phyloP scores from a whole-genome alignment of 2,329 filamentous ascomycete species.

The Incumbomyces lentus region DNA sequence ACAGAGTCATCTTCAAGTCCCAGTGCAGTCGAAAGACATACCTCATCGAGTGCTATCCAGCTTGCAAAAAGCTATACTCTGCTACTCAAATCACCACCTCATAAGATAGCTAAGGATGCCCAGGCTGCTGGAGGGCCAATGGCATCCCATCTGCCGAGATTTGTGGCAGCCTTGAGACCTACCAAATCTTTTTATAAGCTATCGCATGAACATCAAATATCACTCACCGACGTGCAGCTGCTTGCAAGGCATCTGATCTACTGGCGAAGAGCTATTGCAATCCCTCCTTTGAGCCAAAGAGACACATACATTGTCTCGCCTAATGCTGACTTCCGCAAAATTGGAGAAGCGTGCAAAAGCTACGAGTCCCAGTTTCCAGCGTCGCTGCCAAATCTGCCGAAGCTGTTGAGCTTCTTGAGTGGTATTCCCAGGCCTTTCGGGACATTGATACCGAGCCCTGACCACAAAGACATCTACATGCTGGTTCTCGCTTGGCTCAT shows the following conservation, averaged over 20 bases:
- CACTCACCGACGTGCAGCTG: conserved; percentile 69
- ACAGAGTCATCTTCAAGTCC: conserved; percentile 63
- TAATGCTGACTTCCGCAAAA: conserved; percentile 66
- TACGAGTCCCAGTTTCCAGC: conserved; percentile 68
- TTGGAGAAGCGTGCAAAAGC: conserved; percentile 57
- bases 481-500: conserved; percentile 89
- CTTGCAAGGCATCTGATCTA: conserved; percentile 90
- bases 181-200: conserved; percentile 64
- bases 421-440: conserved; percentile 74
- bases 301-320: conserved; percentile 89
- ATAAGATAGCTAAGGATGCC: conserved; percentile 62
- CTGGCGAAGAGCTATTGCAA: conserved; percentile 85
- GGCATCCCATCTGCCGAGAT: conserved; percentile 66
- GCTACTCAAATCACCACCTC: conserved; percentile 44
- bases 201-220: conserved; percentile 51
- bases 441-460: conserved; percentile 72
- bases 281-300: conserved; percentile 78
- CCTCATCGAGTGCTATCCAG: conserved; percentile 44
- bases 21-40: conserved; percentile 12
- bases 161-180: conserved; percentile 49
- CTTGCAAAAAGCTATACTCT: conserved; percentile 81
- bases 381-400: conserved; percentile 68
- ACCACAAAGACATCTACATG: conserved; percentile 78
- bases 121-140: conserved; percentile 63
- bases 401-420: conserved; percentile 77